Evolutionary conservation across 176 grass and related monocot genomes (phyloP), one percentile per base, ranked within the genome.

Genomic region (Melocanna baccifera): DNA sequence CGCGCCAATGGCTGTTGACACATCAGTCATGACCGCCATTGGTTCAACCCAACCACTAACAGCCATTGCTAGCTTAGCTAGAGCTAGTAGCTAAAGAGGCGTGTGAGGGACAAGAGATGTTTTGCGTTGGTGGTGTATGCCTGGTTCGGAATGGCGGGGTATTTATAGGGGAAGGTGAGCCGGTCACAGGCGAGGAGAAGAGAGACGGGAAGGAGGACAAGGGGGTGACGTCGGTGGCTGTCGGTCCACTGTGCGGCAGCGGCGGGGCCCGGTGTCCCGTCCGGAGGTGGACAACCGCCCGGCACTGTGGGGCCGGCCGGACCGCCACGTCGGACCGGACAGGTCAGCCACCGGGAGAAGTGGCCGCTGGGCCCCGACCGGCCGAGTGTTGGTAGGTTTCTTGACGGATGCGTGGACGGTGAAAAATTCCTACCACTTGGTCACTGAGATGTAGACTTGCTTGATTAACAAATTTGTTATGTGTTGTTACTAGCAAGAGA

Each of bases 21-120:
- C 78, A 2, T 87, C 86, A 20, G 91, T 81, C 88, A 95, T 93
- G 57, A 91, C 91, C 4, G 85, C 89, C 96, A 98, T 95, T 90
- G 47, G 12, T 67, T 77, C 67, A n/a, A 6, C 37, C 18, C 11
- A 64, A 48, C 12, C 25, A 68, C 32, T 46, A 28, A 12, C 12
- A 37, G 68, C 25, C 6, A n/a, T 46, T 7, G 6, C 67, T 64
- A 46, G 81, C 36, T 37, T 73, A 77, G 45, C 18, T 57, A 1
- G 69, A 75, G 66, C 29, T 76, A 68, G 70, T 41, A 10, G 71
- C 23, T 78, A 57, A 22, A 58, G 61, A 45, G 19, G 20, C 52
- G 61, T 34, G 41, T 13, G 48, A 67, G 26, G 15, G 30, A 9
- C 36, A 39, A 1, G 41, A 87, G 69, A 88, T 75, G 62, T 82